Percentiles rank a stretch among this genome's conserved stretches.
Evolutionary conservation across 179 eudicot genomes (phyloP).

Genomic region (Silene noctiflora): DNA sequence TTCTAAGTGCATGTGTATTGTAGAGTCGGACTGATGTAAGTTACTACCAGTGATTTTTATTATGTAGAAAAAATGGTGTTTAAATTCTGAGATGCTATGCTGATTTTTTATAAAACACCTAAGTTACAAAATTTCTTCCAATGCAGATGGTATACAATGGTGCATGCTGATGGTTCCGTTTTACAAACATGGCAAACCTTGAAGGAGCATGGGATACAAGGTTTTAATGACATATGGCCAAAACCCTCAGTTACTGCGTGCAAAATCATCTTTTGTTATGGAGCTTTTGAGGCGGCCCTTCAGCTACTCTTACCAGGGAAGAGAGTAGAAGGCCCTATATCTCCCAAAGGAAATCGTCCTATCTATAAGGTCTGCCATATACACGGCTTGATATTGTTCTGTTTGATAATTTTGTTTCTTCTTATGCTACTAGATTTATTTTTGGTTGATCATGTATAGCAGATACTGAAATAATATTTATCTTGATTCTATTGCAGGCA

Average conservation of each 20-base stretch:
- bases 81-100: not conserved
- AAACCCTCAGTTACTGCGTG: constrained; percentile 75
- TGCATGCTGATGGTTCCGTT: constrained; percentile 91
- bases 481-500: constrained; percentile 50
- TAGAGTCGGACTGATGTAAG: too few relatives aligned
- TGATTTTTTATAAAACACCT: not conserved
- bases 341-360: constrained; percentile 85
- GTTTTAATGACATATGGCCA: constrained; percentile 78
- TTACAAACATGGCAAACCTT: constrained; percentile 51
- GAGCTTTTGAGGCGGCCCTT: constrained; percentile 86
- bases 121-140: not conserved
- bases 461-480: not conserved
- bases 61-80: too few relatives aligned
- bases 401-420: too few relatives aligned
- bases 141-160: constrained; percentile 97
- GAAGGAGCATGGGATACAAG: constrained; percentile 57
- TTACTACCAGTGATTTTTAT: too few relatives aligned
- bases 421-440: not conserved
- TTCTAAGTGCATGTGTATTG: not conserved
- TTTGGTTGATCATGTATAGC: not conserved
- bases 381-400: not conserved
- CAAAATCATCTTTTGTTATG: constrained; percentile 78
- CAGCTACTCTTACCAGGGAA: constrained; percentile 85
- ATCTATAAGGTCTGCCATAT: constrained; percentile 66
- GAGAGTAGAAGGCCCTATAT: constrained; percentile 89